Conservation (phyloP, 768 basidiomycete genomes). For the Suillus weaverae region DNA sequence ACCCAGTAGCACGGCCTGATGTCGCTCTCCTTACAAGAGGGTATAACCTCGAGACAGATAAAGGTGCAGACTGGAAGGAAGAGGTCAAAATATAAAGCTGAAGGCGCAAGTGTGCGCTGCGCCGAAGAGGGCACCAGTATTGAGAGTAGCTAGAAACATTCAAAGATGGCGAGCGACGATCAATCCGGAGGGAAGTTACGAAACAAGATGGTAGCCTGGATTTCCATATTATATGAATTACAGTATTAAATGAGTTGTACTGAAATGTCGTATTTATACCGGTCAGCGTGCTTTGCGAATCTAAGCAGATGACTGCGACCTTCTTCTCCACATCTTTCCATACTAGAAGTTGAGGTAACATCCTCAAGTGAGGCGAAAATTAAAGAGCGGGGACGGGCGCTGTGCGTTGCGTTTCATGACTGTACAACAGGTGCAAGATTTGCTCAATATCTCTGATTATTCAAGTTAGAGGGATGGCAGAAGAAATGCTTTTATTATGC, state of each 20-base stretch:
- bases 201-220: neutral
- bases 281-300: too few relatives aligned
- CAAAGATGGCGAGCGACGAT: neutral
- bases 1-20: neutral
- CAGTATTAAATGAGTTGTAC: neutral
- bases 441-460: too few relatives aligned
- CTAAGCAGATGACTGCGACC: too few relatives aligned
- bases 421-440: too few relatives aligned
- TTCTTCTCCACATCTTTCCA: too few relatives aligned
- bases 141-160: neutral
- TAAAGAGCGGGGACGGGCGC: too few relatives aligned
- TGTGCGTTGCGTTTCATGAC: too few relatives aligned
- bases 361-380: too few relatives aligned
- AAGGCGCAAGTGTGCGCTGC: neutral
- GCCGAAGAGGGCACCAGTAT: neutral
- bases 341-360: too few relatives aligned
- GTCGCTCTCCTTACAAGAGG: neutral
- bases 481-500: neutral
- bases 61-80: neutral
- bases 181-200: neutral
- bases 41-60: slow-evolving; percentile 33
- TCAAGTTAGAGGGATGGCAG: too few relatives aligned
- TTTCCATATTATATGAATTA: neutral
- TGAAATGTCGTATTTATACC: too few relatives aligned
- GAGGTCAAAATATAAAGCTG: neutral